Evolutionary conservation across 2,329 filamentous ascomycete genomes (phyloP), one percentile per base, ranked within the genome.

Genomic region (Verticillium albo-atrum): DNA sequence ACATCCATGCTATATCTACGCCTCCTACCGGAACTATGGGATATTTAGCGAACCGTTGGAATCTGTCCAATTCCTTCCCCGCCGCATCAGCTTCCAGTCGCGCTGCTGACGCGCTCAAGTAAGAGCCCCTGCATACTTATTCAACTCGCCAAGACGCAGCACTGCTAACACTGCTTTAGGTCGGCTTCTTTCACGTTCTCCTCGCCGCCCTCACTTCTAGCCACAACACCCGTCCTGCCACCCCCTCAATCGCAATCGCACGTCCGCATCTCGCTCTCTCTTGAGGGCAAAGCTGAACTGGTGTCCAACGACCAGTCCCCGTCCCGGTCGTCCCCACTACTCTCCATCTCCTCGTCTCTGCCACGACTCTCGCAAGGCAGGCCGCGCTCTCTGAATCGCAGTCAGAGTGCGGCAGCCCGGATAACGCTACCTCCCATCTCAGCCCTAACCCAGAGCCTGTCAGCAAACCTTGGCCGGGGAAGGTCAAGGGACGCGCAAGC

Each of bases 231-330:
- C 14, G 58, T 73, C 54, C 69, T 76, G 15, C 69, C 76, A 57
- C 68, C 72, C 55, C 72, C 71, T 55, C 75, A 72, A 56, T 74
- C 75, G 52, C 74, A 75, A 54, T 75, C 79, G n/a, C 82, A 84
- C 28, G 82, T 96, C 60, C 88, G 92, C 55, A 81, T 97, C 28
- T 92, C 91, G 2, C 86, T 95, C 68, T 95, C 91, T 20, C 82
- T 93, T 32, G 92, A 97, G 69, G 94, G 94, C 65, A 94, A 93
- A 70, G 94, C 94, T n/a, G 89, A 94, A 68, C 81, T 97, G 56
- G 85, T 93, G 25, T 86, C 89, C 58, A 82, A 88, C 62, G 85
- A 89, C 63, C 80, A 82, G 30, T 89, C 89, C 3, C 89, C 90
- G 3, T 91, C 89, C 2, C 88, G 86, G 56, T 68, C 68, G 57